Base-by-base conservation (phyloP, 805 yeast genomes). In the Metschnikowia amazonensis region DNA sequence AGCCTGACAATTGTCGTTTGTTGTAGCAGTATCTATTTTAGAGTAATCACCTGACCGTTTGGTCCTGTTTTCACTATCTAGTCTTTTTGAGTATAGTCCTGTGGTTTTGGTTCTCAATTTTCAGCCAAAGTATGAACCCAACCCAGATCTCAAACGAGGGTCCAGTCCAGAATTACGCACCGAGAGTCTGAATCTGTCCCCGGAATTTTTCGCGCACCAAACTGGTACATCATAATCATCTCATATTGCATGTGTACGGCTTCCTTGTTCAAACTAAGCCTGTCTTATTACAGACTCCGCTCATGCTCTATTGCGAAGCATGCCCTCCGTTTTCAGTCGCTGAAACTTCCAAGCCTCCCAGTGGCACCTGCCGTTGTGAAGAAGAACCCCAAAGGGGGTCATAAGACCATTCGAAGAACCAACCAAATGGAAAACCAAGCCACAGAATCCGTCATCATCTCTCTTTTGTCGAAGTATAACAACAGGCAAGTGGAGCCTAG, bases 401-500 rank as follows among this genome's bases (percentile, higher is more conserved):
- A 43, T 14, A 49, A 47, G 38, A 45, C 55, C 7, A 48, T 54
- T 24, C 42, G 57, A 13, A 28, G 57, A 11, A 46, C 64, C n/a
- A 56, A 65, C 25, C 69, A 66, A 45, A 58, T 62, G 40, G 56
- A 52, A 32, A 44, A 42, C n/a, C 47, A 37, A 11, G 41, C 45
- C 14, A 51, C 57, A 11, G 48, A 48, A 27, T 50, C 55, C 10
- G 45, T 47, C 11, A 49, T 54, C 5, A 45, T 50, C 14, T 49
- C 53, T 13, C 49, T 52, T 14, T 48, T 54, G 23, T 47, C 53
- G 11, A 52, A 52, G 24, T 48, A 50, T 44, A 46, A 43, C 31
- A 47, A 50, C 25, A 45, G 52, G 21, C 50, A 48, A n/a, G 58
- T 54, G 18, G 55, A 50, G 10, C 53, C 57, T 13, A 47, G 55